These are phyloP conservation scores for Auricularia cornea DNA, from an alignment of 768 basidiomycete species.

Conservation along the genomic window DNA sequence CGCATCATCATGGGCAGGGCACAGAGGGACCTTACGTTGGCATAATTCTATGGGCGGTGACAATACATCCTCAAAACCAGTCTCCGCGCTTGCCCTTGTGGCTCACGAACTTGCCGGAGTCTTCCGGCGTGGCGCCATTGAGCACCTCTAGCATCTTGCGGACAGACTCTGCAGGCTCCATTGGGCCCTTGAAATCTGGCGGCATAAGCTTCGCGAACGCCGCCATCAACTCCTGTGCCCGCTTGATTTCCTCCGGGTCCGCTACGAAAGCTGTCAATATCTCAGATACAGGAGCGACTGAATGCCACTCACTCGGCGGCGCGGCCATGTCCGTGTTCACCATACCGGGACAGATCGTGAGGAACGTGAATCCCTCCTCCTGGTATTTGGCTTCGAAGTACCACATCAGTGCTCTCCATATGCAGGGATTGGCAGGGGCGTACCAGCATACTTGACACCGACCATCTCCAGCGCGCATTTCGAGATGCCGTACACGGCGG, in stretches of 20 bases:
- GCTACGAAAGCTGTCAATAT: no score
- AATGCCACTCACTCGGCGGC: constrained; percentile 5
- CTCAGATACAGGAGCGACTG: no score
- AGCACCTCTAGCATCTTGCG: constrained; percentile 14
- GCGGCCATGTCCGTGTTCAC: not conserved
- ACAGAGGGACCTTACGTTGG: no score
- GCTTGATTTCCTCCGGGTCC: constrained; percentile 6
- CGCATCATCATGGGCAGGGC: no score
- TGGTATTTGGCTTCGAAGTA: not conserved
- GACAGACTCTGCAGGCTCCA: constrained; percentile 13
- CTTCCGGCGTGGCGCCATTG: not conserved
- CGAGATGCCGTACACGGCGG: constrained; percentile 1
- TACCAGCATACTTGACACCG: constrained; percentile 5
- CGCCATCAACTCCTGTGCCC: constrained; percentile 6
- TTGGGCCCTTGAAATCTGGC: constrained; percentile 13
- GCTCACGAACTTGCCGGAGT: constrained; percentile 16
- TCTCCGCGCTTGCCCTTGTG: no score
- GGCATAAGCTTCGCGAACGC: constrained; percentile 9
- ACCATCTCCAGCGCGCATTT: constrained; percentile 3
- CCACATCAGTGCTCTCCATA: no score
- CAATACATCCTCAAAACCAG: no score
- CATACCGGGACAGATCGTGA: constrained; percentile 2
- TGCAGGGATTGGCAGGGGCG: not conserved
- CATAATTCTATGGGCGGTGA: no score
- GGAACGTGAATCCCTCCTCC: constrained; percentile 8